A percentile compares a stretch with the other conserved stretches of the same genome.
These are phyloP conservation scores for Chaetomium cochliodes DNA, from an alignment of 495 filamentous ascomycete genomes.

Conservation along the genomic window DNA sequence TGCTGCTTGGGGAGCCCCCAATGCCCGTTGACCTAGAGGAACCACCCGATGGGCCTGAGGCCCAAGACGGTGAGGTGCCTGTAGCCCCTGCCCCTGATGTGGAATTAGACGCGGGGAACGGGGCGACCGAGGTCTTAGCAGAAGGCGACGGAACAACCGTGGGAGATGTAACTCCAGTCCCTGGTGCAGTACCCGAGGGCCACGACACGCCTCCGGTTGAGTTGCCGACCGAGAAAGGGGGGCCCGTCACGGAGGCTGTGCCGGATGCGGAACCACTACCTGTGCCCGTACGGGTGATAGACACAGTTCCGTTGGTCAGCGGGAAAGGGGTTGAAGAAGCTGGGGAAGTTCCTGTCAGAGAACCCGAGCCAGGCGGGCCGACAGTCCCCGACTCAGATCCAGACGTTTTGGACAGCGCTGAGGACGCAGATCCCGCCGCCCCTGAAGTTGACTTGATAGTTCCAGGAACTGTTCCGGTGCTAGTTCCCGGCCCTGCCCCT, in stretches of 20 bases:
- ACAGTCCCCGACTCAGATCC: too few relatives aligned
- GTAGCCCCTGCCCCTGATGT: conserved; percentile 5
- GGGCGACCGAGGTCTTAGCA: conserved; percentile 20
- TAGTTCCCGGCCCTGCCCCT: too few relatives aligned
- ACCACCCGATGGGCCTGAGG: background rate
- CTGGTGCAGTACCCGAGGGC: conserved; percentile 14
- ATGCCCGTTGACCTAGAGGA: background rate
- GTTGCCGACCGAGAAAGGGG: too few relatives aligned
- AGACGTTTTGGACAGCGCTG: too few relatives aligned
- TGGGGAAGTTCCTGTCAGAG: too few relatives aligned
- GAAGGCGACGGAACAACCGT: background rate
- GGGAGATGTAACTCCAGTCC: conserved; percentile 11
- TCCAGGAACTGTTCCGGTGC: too few relatives aligned
- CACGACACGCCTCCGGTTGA: too few relatives aligned
- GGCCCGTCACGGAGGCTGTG: too few relatives aligned
- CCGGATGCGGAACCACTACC: background rate
- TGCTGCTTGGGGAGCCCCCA: background rate
- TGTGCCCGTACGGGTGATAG: conserved; percentile 18
- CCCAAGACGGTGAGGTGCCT: background rate
- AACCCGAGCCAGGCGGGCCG: too few relatives aligned
- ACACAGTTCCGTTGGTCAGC: conserved; percentile 15
- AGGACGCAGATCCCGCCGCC: background rate
- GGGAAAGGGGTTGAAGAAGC: conserved; percentile 19
- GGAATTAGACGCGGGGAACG: conserved; percentile 24
- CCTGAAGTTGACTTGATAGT: too few relatives aligned